phyloP scores from a whole-genome alignment of 208 protist genomes.

The Wallacemonas sp. region DNA sequence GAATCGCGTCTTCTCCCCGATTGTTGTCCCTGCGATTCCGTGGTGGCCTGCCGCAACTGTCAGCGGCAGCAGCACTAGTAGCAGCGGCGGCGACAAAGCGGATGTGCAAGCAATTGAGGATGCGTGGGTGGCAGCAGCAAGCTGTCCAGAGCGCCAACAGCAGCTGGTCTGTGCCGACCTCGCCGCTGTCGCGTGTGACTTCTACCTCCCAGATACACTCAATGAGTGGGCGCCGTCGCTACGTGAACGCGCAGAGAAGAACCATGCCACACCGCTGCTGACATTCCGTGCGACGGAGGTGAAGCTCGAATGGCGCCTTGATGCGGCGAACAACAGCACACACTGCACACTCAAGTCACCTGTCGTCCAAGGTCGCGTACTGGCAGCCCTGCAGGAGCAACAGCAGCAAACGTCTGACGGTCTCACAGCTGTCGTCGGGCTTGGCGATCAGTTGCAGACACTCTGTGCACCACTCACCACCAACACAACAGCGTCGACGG shows the following conservation, averaged over 20 bases:
- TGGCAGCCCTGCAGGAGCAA: not conserved
- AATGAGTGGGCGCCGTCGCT: conserved; percentile 19
- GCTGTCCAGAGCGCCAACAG: conserved; percentile 6
- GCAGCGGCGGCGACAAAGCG: not conserved
- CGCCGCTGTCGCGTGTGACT: not conserved
- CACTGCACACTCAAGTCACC: not conserved
- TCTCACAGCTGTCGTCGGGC: not conserved
- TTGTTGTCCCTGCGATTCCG: conserved; percentile 20
- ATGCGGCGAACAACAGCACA: not conserved
- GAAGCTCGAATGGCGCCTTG: conserved; percentile 1
- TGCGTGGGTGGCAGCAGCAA: not conserved
- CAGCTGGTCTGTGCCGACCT: conserved; percentile 1
- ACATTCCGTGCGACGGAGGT: not conserved
- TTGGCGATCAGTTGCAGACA: not conserved
- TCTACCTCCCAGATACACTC: conserved; percentile 7
- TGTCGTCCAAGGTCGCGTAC: not conserved
- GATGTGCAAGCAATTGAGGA: not conserved
- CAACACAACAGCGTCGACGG: not conserved
- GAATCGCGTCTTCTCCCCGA: conserved; percentile 28
- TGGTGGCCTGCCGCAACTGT: conserved; percentile 20
- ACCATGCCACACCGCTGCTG: not conserved
- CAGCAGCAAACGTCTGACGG: not conserved
- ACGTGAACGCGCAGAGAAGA: too few species aligned
- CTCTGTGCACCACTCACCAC: conserved; percentile 10
- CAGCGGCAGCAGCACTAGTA: too few species aligned